Conservation (phyloP, 352 stramenopile species). For the Phytophthora agathidicida region DNA sequence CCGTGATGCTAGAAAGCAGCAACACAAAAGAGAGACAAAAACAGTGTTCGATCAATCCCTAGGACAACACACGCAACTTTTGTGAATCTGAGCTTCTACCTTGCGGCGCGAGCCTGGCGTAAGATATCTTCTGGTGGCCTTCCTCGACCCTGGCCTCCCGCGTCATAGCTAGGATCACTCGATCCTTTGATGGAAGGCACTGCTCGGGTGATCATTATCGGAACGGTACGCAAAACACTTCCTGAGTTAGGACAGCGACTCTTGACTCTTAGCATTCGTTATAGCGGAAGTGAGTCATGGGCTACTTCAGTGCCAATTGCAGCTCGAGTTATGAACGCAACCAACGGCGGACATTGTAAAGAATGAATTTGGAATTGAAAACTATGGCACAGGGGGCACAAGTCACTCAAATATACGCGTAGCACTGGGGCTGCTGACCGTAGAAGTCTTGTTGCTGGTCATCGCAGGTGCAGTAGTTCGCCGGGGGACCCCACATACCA, state of each 20-base stretch:
- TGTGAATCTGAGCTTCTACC: slow-evolving; percentile 8
- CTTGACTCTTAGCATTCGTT: no score
- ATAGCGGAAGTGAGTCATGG: not conserved
- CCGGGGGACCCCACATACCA: slow-evolving; percentile 36
- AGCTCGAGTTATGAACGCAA: no score
- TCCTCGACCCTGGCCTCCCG: slow-evolving; percentile 6
- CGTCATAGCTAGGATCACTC: slow-evolving; percentile 13
- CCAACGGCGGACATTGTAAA: no score
- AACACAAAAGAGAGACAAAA: not conserved
- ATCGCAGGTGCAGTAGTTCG: not conserved
- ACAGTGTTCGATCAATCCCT: not conserved
- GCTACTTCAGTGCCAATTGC: no score
- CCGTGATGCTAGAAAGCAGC: slow-evolving; percentile 37
- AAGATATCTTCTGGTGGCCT: slow-evolving; percentile 51
- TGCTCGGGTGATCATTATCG: slow-evolving; percentile 28
- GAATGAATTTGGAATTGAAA: no score
- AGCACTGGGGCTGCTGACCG: slow-evolving; percentile 20
- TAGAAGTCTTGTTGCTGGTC: slow-evolving; percentile 5
- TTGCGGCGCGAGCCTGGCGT: slow-evolving; percentile 48
- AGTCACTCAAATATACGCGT: not conserved
- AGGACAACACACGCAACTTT: not conserved
- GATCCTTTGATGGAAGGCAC: slow-evolving; percentile 23
- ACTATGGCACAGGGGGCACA: not conserved
- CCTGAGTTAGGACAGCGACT: slow-evolving; percentile 11
- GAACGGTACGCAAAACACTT: no score